Conservation (phyloP, 257 asterid genomes). For the Solanum dulcamara region DNA sequence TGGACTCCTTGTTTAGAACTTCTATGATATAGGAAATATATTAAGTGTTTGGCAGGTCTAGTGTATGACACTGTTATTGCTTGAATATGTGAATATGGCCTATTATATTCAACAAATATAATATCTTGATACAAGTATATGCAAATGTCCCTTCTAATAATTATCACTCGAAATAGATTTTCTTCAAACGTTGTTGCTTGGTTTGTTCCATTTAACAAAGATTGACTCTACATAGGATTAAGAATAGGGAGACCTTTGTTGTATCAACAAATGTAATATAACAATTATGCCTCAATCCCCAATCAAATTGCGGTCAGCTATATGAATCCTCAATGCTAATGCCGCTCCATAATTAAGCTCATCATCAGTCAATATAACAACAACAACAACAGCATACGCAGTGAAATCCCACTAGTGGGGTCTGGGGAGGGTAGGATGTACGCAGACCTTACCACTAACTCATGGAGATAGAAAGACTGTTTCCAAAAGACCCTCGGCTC, state of each 20-base stretch:
- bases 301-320: neutral
- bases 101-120: neutral
- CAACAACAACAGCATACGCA: too few relatives aligned
- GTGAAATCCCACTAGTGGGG: too few relatives aligned
- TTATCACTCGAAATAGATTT: neutral
- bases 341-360: neutral
- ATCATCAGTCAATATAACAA: neutral
- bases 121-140: neutral
- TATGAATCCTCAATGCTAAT: neutral
- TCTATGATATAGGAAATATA: neutral
- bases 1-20: neutral
- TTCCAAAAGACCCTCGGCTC: too few relatives aligned
- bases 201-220: neutral
- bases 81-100: neutral
- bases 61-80: neutral
- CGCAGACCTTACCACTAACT: too few relatives aligned
- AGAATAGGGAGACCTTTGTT: neutral
- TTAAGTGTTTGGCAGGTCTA: neutral
- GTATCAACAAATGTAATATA: neutral
- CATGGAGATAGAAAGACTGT: too few relatives aligned
- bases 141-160: neutral
- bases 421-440: too few relatives aligned
- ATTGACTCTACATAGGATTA: neutral
- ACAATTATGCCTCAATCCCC: neutral
- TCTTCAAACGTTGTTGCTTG: neutral